A percentile compares a stretch with the other conserved stretches of the same genome.
Evolutionary conservation across 2,329 filamentous ascomycete species (phyloP).

Genomic region (Colletotrichum filicis): DNA sequence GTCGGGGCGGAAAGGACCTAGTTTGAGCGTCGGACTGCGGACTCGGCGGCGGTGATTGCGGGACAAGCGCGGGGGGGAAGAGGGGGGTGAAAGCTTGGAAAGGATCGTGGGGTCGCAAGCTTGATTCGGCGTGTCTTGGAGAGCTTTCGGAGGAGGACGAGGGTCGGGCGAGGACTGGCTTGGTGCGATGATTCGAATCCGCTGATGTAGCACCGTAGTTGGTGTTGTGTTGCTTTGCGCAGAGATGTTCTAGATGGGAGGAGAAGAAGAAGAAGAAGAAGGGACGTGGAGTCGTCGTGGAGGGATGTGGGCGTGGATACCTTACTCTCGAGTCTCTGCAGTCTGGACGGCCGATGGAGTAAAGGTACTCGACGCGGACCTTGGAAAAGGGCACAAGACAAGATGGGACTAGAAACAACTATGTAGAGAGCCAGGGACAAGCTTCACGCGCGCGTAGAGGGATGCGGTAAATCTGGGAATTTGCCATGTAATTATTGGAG

Average conservation of each 20-base stretch:
- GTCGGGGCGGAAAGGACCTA: slow-evolving; percentile 2
- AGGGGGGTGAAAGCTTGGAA: slow-evolving; percentile 1
- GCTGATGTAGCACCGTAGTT: background rate
- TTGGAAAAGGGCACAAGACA: slow-evolving; percentile 24
- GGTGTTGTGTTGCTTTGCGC: slow-evolving; percentile 8
- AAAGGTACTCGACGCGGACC: background rate
- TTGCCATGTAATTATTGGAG: slow-evolving; percentile 18
- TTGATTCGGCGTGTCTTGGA: slow-evolving; percentile 3
- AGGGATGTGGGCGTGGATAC: background rate
- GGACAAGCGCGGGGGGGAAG: slow-evolving; percentile 22
- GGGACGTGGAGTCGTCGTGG: background rate
- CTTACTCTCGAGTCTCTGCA: background rate
- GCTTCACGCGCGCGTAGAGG: slow-evolving; percentile 18
- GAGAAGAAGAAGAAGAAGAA: background rate
- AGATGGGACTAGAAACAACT: background rate
- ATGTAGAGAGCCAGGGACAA: slow-evolving; percentile 19
- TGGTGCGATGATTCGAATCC: background rate
- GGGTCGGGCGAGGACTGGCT: background rate
- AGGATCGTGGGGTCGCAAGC: slow-evolving; percentile 7
- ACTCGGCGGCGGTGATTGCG: slow-evolving; percentile 14
- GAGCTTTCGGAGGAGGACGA: background rate
- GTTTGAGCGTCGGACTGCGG: slow-evolving; percentile 15
- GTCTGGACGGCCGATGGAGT: background rate
- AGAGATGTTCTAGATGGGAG: slow-evolving; percentile 9
- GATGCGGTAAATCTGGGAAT: slow-evolving; percentile 16